These are phyloP conservation scores for Penicillium crustosum DNA, from an alignment of 2,329 filamentous ascomycete genomes.

Conservation along the genomic window DNA sequence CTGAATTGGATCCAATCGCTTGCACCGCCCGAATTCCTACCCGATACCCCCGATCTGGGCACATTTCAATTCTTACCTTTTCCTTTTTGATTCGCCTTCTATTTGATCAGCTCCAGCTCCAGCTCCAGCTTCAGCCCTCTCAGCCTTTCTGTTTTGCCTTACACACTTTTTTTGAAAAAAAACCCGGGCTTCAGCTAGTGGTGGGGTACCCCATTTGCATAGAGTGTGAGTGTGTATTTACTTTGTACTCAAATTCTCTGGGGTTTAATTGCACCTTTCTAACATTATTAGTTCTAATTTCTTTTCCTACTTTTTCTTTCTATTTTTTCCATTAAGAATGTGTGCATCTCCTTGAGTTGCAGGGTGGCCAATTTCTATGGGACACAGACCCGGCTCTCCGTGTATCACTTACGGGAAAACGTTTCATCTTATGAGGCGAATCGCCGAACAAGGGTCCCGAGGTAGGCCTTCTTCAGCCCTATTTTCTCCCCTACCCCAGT, in stretches of 20 bases:
- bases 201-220: neutral
- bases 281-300: neutral
- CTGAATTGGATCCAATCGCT: constrained; percentile 23
- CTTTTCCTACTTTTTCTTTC: neutral
- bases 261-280: neutral
- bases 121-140: constrained; percentile 9
- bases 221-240: neutral
- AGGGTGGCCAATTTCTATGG: constrained; percentile 22
- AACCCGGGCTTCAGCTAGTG: neutral
- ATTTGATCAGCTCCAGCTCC: constrained; percentile 1
- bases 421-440: constrained; percentile 30
- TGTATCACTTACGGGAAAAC: constrained; percentile 27
- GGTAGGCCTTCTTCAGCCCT: constrained; percentile 24
- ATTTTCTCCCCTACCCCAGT: constrained; percentile 8
- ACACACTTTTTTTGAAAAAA: neutral
- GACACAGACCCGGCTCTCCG: constrained; percentile 24
- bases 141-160: neutral
- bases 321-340: constrained; percentile 15
- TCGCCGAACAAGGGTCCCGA: constrained; percentile 23
- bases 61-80: constrained; percentile 6
- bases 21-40: constrained; percentile 24
- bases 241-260: neutral
- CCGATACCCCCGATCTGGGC: constrained; percentile 16
- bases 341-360: constrained; percentile 17
- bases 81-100: neutral